phyloP scores from a whole-genome alignment of 352 stramenopile species.

The Phytophthora fragariaefolia region DNA sequence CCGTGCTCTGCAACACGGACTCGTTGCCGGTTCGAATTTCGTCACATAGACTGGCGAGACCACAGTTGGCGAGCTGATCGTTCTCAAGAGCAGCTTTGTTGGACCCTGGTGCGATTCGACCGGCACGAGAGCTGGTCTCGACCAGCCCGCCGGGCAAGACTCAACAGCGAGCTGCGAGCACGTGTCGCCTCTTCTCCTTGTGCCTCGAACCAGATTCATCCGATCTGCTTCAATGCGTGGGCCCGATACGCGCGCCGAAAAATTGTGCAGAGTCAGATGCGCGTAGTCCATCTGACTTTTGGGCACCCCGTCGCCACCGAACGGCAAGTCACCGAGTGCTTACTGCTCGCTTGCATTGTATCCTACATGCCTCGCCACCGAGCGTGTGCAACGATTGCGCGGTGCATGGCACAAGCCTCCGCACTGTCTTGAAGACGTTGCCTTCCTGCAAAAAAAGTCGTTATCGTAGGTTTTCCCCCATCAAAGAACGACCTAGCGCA shows the following conservation, averaged over 20 bases:
- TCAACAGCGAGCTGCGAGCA: slow-evolving; percentile 15
- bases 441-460: too few relatives aligned
- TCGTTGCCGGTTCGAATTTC: slow-evolving; percentile 29
- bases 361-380: background rate
- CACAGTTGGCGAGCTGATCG: slow-evolving; percentile 16
- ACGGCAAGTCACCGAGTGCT: background rate
- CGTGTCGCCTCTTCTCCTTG: slow-evolving; percentile 17
- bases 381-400: slow-evolving; percentile 1
- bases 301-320: too few relatives aligned
- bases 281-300: background rate
- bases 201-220: slow-evolving; percentile 21
- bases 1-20: slow-evolving; percentile 4
- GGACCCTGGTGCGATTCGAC: background rate
- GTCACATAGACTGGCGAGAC: slow-evolving; percentile 22
- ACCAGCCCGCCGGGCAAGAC: slow-evolving; percentile 29
- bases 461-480: too few relatives aligned
- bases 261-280: background rate
- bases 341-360: background rate
- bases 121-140: slow-evolving; percentile 15
- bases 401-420: background rate
- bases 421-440: background rate
- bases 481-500: too few relatives aligned
- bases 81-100: background rate
- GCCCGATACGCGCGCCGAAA: slow-evolving; percentile 21
- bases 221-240: slow-evolving; percentile 6